These are phyloP conservation scores for Fusarium papillatum DNA, from an alignment of 2,329 filamentous ascomycete species.

Conservation along the genomic window DNA sequence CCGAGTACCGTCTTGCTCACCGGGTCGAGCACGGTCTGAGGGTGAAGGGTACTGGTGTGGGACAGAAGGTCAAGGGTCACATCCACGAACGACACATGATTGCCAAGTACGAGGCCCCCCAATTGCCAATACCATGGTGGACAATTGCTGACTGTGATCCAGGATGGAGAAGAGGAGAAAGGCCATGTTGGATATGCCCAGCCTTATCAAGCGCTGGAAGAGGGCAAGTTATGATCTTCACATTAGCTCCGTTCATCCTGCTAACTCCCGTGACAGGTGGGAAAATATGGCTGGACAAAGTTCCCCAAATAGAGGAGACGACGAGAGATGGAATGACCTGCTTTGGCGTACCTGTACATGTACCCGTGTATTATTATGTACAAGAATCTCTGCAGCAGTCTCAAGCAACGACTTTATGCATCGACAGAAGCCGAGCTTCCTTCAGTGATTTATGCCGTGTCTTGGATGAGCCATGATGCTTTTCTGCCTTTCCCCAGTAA, in stretches of 20 bases:
- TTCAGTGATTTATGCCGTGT: slow-evolving; percentile 6
- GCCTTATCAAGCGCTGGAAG: slow-evolving; percentile 94
- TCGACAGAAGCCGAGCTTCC: not conserved
- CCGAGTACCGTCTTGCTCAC: slow-evolving; percentile 77
- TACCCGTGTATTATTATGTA: slow-evolving; percentile 51
- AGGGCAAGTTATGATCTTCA: slow-evolving; percentile 68
- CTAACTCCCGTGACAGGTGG: slow-evolving; percentile 60
- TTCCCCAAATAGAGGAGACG: slow-evolving; percentile 65
- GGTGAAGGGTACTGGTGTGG: slow-evolving; percentile 93
- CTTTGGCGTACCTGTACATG: slow-evolving; percentile 46
- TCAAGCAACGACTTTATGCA: slow-evolving; percentile 20
- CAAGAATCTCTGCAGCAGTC: slow-evolving; percentile 35
- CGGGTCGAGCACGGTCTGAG: slow-evolving; percentile 84
- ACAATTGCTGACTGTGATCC: slow-evolving; percentile 36
- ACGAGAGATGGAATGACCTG: slow-evolving; percentile 33
- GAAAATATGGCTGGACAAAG: slow-evolving; percentile 68
- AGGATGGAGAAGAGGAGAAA: slow-evolving; percentile 90
- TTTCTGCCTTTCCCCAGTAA: too few relatives aligned
- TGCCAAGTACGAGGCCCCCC: slow-evolving; percentile 67
- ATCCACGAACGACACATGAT: slow-evolving; percentile 90
- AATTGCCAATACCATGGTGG: not conserved
- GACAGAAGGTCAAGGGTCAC: slow-evolving; percentile 96
- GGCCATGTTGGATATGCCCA: slow-evolving; percentile 96
- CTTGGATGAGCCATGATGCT: not conserved
- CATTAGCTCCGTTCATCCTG: slow-evolving; percentile 10